These are phyloP conservation scores for Simplicillium aogashimaense DNA, from an alignment of 2,329 filamentous ascomycete genomes.

Conservation along the genomic window DNA sequence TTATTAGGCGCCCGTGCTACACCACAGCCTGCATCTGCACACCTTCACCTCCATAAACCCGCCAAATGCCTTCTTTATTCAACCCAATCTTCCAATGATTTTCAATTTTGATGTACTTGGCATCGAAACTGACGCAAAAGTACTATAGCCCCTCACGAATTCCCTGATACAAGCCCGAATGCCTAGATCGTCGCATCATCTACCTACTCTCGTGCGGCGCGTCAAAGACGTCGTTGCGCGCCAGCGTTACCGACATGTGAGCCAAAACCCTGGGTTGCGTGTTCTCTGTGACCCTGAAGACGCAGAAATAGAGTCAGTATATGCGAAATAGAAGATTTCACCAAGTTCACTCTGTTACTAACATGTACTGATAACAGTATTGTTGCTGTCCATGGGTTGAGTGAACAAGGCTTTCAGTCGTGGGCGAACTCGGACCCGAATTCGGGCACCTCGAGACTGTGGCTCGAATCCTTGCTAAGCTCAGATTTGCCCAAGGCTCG, in stretches of 20 bases:
- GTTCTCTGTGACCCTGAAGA: slow-evolving; percentile 11
- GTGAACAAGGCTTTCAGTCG: slow-evolving; percentile 14
- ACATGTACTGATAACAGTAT: slow-evolving; percentile 12
- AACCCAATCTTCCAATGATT: too few species aligned
- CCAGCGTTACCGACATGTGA: slow-evolving; percentile 6
- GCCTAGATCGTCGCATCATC: too few species aligned
- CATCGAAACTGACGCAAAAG: too few species aligned
- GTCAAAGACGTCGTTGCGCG: slow-evolving; percentile 11
- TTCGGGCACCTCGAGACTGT: slow-evolving; percentile 11
- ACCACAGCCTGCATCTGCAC: too few species aligned
- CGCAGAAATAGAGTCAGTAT: slow-evolving; percentile 16
- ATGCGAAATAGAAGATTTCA: too few species aligned
- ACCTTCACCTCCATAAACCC: too few species aligned
- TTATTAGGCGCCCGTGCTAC: too few species aligned
- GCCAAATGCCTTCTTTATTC: too few species aligned
- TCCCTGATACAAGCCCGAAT: too few species aligned
- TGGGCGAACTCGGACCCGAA: slow-evolving; percentile 13
- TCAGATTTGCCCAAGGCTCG: slow-evolving; percentile 14
- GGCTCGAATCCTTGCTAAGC: slow-evolving; percentile 14
- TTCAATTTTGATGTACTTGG: too few species aligned
- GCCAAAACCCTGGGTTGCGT: slow-evolving; percentile 10
- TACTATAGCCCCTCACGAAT: too few species aligned
- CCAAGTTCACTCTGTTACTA: too few species aligned
- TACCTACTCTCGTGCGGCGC: slow-evolving; percentile 10
- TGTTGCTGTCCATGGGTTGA: slow-evolving; percentile 16